Conservation (phyloP, 495 filamentous ascomycete genomes). For the Daldinia vernicosa region DNA sequence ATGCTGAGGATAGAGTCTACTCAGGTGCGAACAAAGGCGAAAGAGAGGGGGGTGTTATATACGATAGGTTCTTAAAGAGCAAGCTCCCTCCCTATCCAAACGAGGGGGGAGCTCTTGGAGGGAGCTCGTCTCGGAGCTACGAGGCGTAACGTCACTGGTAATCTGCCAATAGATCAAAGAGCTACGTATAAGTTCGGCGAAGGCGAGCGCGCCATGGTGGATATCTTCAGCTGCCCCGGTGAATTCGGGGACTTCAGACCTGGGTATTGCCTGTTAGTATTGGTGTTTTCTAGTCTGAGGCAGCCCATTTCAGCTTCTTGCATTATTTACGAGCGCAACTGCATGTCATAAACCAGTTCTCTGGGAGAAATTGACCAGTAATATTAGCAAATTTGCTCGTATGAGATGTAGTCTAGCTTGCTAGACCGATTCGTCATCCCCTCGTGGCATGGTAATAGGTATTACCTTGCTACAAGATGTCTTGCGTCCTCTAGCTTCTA, state of each 20-base stretch:
- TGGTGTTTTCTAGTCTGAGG: slow-evolving; percentile 19
- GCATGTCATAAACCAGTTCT: slow-evolving; percentile 16
- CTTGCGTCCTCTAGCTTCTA: slow-evolving; percentile 24
- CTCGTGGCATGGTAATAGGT: slow-evolving; percentile 5
- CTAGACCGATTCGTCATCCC: slow-evolving; percentile 31
- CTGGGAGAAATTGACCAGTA: slow-evolving; percentile 11
- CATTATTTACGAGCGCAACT: slow-evolving; percentile 16
- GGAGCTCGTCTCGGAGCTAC: slow-evolving; percentile 20
- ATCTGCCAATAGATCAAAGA: slow-evolving; percentile 36
- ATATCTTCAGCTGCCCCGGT: slow-evolving; percentile 18
- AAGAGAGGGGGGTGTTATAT: slow-evolving; percentile 31
- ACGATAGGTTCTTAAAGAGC: slow-evolving; percentile 14
- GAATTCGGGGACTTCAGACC: slow-evolving; percentile 9
- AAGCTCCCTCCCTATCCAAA: slow-evolving; percentile 12
- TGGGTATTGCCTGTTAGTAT: slow-evolving; percentile 17
- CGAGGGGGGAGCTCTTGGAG: slow-evolving; percentile 35
- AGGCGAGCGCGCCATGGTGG: slow-evolving; percentile 35
- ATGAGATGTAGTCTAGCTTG: slow-evolving; percentile 23
- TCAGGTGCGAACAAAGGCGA: background rate
- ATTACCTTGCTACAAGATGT: slow-evolving; percentile 25
- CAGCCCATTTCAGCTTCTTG: slow-evolving; percentile 33
- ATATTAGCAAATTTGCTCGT: slow-evolving; percentile 1
- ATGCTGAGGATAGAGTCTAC: background rate
- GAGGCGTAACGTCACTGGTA: slow-evolving; percentile 31
- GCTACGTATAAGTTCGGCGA: slow-evolving; percentile 37